Evolutionary conservation across 495 filamentous ascomycete species (phyloP), one percentile per base, ranked within the genome.

Genomic region (Glarea lozoyensis): DNA sequence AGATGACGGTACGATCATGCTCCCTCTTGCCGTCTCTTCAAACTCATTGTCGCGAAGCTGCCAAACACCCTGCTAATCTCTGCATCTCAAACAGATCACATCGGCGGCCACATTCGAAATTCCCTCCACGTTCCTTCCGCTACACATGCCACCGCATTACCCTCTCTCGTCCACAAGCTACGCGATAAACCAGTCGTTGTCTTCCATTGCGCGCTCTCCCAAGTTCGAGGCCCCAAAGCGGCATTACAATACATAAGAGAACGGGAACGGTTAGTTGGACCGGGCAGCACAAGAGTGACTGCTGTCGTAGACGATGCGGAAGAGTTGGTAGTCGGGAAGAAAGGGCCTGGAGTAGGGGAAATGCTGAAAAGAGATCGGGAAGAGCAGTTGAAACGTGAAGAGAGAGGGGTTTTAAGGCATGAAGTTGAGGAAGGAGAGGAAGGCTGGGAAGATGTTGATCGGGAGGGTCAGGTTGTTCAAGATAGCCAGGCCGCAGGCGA

Each of bases 201-300:
- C 13, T 98, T 98, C 60, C 93, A 98, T 64, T 98, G 92, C 63
- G 82, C 85, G n/a, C 66, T 97, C 22, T 87, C 82, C 50, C 92
- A 97, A 67, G 83, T 92, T 64, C 75, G 92, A 2, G 85, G 85
- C 0, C 85, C 85, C 1, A 61, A 62, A 20, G 84, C 85, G 27
- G 86, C 85, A 10, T 53, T 84, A 43, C 52, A 64, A 55, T 90
- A 90, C 55, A 48, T 87, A 46, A 64, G 80, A 17, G 82, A 82
- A 61, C 67, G 75, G 40, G 70, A 78, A 41, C 59, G 68, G 45
- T 43, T 74, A 46, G 54, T 68, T 38, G 55, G 58, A 10, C 18
- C 21, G 10, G 18, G 2, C n/a, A n/a, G n/a, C n/a, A n/a, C n/a
- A n/a, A n/a, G n/a, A n/a, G n/a, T n/a, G n/a, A n/a, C n/a, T n/a